Conservation (phyloP, 768 basidiomycete genomes). For the Kockovaella imperatae region DNA sequence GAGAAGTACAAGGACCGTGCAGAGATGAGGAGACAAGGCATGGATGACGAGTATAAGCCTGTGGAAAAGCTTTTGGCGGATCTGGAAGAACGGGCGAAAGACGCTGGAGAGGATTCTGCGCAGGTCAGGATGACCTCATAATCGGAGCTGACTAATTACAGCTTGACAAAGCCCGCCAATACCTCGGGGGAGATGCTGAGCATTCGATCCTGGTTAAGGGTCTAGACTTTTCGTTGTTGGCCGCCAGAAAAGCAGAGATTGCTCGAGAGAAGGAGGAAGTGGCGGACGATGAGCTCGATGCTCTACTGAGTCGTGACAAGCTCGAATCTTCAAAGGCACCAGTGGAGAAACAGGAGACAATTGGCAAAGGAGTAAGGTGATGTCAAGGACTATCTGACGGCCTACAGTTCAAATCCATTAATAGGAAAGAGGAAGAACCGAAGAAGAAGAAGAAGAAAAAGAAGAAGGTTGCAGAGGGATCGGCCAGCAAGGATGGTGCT, state of each 20-base stretch:
- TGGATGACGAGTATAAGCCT: constrained; percentile 39
- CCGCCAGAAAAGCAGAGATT: constrained; percentile 67
- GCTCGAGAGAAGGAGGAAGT: constrained; percentile 59
- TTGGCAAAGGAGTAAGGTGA: constrained; percentile 35
- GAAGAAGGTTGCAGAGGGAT: constrained; percentile 25
- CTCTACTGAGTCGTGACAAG: constrained; percentile 15
- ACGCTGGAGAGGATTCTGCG: constrained; percentile 54
- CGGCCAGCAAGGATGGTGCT: background rate
- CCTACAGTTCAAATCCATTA: constrained; percentile 40
- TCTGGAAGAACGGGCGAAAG: constrained; percentile 61
- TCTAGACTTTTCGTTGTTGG: constrained; percentile 75
- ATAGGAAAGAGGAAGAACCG: constrained; percentile 21
- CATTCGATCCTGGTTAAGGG: constrained; percentile 78
- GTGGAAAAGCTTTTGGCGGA: constrained; percentile 72
- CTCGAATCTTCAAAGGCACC: constrained; percentile 18
- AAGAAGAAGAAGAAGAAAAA: constrained; percentile 37
- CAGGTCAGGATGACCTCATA: constrained; percentile 48
- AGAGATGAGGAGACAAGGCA: constrained; percentile 36
- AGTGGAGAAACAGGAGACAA: constrained; percentile 49
- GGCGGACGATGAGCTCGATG: constrained; percentile 65
- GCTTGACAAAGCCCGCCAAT: constrained; percentile 66
- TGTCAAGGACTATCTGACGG: background rate
- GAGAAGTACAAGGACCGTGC: constrained; percentile 44
- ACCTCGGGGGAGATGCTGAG: constrained; percentile 74
- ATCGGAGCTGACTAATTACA: constrained; percentile 2